Base-by-base conservation (phyloP, 495 filamentous ascomycete species). In the Aspergillus campestris region DNA sequence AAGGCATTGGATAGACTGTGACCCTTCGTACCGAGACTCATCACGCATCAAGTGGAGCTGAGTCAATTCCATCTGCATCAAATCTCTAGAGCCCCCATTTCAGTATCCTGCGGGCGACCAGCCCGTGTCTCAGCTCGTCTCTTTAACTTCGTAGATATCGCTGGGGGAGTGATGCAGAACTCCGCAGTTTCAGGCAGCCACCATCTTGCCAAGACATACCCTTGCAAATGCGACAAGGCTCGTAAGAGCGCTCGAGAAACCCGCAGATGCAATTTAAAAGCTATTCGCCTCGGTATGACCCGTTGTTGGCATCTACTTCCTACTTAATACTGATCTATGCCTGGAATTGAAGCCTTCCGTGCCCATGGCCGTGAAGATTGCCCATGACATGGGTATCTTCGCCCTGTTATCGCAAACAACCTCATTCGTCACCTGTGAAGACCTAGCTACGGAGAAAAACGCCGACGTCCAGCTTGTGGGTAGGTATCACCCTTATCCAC, bases 311-410 rank as follows among this genome's bases (percentile, higher is more conserved):
- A 32, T 6, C 10, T 33, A 18, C 14, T 15, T 34, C 34, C 15
- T 32, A 3, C 13, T 4, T 0, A 11, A 0, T 6, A 31, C 14
- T 9, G 14, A 31, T 13, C 11, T 28, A 24, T 29, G 4, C 30
- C 27, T 8, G 10, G 29, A 14, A 5, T 32, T 14, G 13, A 34
- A 58, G 55, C 55, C 55, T 10, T 45, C 48, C n/a, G 32, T 42
- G 24, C 30, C 48, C 38, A 54, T 58, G 55, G 51, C 51, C 10
- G 51, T 58, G 7, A 58, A 58, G 27, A 36, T 49, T n/a, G 55
- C 48, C 6, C 44, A 48, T 45, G 48, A 58, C 34, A 33, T 58
- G 27, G 40, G 41, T 30, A 27, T 58, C 9, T 58, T 58, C 34
- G 3, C 47, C 1, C 27, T 43, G 10, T 30, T 58, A 18, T 31